These are phyloP conservation scores for Barnettozyma populi DNA, from an alignment of 805 yeast genomes.

Conservation along the genomic window DNA sequence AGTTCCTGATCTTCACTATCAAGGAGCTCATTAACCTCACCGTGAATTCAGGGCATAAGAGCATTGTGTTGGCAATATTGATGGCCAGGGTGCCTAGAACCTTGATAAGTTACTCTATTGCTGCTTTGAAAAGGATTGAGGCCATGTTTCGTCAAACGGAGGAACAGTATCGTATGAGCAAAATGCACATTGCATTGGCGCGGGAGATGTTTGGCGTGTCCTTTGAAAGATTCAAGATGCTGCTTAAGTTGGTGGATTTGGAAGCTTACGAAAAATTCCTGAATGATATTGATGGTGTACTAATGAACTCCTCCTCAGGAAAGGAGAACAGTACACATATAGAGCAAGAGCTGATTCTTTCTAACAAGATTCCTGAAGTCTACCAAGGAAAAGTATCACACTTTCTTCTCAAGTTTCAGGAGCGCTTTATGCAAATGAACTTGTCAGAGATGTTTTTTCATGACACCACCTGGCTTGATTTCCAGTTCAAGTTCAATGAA, in stretches of 20 bases:
- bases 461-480: constrained; percentile 60
- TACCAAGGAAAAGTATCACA: constrained; percentile 26
- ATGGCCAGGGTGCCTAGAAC: constrained; percentile 68
- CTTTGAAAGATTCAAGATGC: constrained; percentile 33
- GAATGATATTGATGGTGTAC: constrained; percentile 42
- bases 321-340: constrained; percentile 10
- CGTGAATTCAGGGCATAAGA: constrained; percentile 19
- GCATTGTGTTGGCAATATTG: constrained; percentile 52
- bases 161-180: constrained; percentile 13
- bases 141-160: constrained; percentile 21
- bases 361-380: constrained; percentile 21
- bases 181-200: constrained; percentile 34
- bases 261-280: constrained; percentile 55
- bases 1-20: constrained; percentile 61
- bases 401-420: constrained; percentile 28
- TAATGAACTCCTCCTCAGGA: constrained; percentile 12
- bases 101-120: constrained; percentile 58
- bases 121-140: constrained; percentile 56
- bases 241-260: constrained; percentile 33
- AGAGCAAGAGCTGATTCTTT: constrained; percentile 24
- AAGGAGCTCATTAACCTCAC: constrained; percentile 62
- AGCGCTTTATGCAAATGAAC: constrained; percentile 22
- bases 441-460: constrained; percentile 50
- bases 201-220: constrained; percentile 51
- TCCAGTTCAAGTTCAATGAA: constrained; percentile 24